A percentile compares a stretch with the other conserved stretches of the same genome.
These are phyloP conservation scores for Daldinia concentrica DNA, from an alignment of 495 filamentous ascomycete species.

Conservation along the genomic window DNA sequence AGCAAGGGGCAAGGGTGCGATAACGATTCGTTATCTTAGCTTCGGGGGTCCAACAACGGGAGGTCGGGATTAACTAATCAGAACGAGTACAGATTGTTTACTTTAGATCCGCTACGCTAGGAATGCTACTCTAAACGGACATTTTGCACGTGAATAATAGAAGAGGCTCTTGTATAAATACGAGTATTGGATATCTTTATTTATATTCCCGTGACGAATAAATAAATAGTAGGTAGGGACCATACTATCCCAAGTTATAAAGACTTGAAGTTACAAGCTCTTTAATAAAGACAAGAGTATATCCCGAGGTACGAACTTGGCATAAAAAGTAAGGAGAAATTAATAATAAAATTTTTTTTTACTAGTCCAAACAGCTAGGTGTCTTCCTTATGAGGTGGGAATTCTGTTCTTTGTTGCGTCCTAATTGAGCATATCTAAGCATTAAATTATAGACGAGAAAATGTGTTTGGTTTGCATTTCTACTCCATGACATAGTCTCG, in stretches of 20 bases:
- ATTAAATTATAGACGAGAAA: too few relatives aligned
- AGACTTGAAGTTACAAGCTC: not conserved
- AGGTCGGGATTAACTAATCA: slow-evolving; percentile 24
- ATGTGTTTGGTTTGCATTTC: too few relatives aligned
- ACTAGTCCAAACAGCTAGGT: not conserved
- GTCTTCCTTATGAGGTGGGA: not conserved
- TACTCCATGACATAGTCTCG: not conserved
- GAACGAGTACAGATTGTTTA: not conserved
- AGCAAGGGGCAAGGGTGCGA: slow-evolving; percentile 20
- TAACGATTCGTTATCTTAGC: slow-evolving; percentile 32
- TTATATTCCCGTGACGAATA: not conserved
- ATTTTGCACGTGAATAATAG: slow-evolving; percentile 2
- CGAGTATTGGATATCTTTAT: not conserved
- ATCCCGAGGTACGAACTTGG: not conserved
- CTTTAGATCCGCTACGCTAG: not conserved
- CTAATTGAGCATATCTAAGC: too few relatives aligned
- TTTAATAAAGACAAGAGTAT: not conserved
- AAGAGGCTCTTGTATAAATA: not conserved
- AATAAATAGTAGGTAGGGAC: not conserved
- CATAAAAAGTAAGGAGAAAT: not conserved
- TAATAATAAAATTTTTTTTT: not conserved
- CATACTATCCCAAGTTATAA: not conserved
- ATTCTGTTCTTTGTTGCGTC: too few relatives aligned
- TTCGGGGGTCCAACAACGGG: slow-evolving; percentile 8
- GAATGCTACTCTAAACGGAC: not conserved